phyloP scores from a whole-genome alignment of 495 filamentous ascomycete species.

The Eremomyces bilateralis region DNA sequence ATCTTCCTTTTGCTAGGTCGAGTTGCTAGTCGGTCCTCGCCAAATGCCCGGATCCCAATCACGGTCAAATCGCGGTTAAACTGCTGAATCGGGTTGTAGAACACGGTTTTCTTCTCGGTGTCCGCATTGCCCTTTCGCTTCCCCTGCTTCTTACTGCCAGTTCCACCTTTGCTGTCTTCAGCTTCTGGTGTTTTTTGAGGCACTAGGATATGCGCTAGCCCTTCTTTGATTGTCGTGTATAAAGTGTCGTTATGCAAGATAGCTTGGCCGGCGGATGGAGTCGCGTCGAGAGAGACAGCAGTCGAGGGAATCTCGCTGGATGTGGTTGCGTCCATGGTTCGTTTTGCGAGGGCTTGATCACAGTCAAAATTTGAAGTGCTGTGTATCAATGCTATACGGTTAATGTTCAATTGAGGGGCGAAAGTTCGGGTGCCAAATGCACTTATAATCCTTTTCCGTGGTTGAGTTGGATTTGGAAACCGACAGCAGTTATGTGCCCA shows the following conservation, averaged over 20 bases:
- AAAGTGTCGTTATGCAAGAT: constrained; percentile 26
- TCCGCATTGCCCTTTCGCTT: constrained; percentile 17
- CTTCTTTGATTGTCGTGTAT: constrained; percentile 47
- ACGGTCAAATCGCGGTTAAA: constrained; percentile 94
- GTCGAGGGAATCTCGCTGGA: too few relatives aligned
- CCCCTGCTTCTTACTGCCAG: neutral
- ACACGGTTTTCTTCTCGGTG: constrained; percentile 52
- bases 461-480: too few relatives aligned
- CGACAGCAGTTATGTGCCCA: too few relatives aligned
- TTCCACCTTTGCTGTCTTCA: constrained; percentile 20
- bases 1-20: constrained; percentile 16
- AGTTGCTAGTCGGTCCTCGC: constrained; percentile 35
- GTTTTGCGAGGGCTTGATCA: too few relatives aligned
- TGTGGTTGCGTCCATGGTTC: too few relatives aligned
- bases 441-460: too few relatives aligned
- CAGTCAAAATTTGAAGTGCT: too few relatives aligned
- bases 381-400: too few relatives aligned
- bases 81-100: constrained; percentile 97
- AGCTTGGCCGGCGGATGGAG: constrained; percentile 13
- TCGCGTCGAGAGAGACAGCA: constrained; percentile 4
- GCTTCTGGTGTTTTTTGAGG: constrained; percentile 26
- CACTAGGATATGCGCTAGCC: constrained; percentile 42
- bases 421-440: too few relatives aligned
- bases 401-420: too few relatives aligned
- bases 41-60: constrained; percentile 68